Conservation (phyloP, 306 rosid species). For the Calophaca sinica region DNA sequence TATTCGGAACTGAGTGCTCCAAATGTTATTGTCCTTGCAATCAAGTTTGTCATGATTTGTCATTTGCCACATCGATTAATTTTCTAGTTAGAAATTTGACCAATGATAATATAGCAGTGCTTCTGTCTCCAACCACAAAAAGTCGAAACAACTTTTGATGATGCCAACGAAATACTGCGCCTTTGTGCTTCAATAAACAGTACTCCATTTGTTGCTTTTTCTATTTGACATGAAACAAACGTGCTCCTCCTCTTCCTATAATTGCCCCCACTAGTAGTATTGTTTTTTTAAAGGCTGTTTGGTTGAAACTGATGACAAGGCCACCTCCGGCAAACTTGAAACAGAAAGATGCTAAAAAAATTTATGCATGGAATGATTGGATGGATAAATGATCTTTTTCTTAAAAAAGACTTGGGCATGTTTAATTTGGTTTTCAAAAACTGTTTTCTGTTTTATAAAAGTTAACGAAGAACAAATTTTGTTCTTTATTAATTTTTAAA, state of each 20-base stretch:
- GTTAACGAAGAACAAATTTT: too few relatives aligned
- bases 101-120: background rate
- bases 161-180: background rate
- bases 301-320: background rate
- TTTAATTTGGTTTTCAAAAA: too few relatives aligned
- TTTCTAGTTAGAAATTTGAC: background rate
- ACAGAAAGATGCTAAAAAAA: background rate
- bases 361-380: background rate
- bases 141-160: constrained; percentile 1
- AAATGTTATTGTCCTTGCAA: background rate
- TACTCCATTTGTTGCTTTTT: background rate
- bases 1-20: background rate
- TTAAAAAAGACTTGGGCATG: too few relatives aligned
- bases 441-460: too few relatives aligned
- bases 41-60: constrained; percentile 13
- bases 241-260: constrained; percentile 26
- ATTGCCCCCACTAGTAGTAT: constrained; percentile 19
- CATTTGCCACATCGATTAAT: constrained; percentile 7
- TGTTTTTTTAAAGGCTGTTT: background rate
- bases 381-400: background rate
- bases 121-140: constrained; percentile 44
- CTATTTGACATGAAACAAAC: constrained; percentile 42
- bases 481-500: too few relatives aligned
- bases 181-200: background rate
- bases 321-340: constrained; percentile 1